Conservation (phyloP, 257 asterid species). For the Ocimum tenuiflorum region DNA sequence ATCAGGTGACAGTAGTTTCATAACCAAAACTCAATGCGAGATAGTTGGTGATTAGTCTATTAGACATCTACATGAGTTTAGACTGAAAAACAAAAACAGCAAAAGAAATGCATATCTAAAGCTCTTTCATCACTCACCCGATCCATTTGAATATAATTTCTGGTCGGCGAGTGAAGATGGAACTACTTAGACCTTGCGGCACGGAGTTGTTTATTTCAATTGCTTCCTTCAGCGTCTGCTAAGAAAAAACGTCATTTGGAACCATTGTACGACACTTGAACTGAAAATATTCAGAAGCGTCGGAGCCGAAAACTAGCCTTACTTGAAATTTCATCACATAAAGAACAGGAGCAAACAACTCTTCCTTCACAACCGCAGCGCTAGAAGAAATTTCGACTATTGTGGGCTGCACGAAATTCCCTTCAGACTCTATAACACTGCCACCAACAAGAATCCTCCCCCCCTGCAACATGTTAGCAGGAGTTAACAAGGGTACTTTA, state of each 20-base stretch:
- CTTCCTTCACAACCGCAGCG: slow-evolving; percentile 81
- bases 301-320: not conserved
- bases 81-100: not conserved
- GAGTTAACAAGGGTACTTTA: not conserved
- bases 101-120: not conserved
- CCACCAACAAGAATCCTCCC: slow-evolving; percentile 85
- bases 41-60: not conserved
- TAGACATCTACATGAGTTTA: too few relatives aligned
- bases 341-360: slow-evolving; percentile 94
- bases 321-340: slow-evolving; percentile 94
- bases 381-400: slow-evolving; percentile 68
- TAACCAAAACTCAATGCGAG: not conserved
- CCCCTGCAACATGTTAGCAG: slow-evolving; percentile 47
- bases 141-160: slow-evolving; percentile 86
- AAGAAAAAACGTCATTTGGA: not conserved
- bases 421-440: slow-evolving; percentile 55
- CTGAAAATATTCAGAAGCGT: not conserved
- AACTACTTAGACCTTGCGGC: slow-evolving; percentile 98
- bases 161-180: slow-evolving; percentile 85
- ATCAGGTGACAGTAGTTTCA: not conserved
- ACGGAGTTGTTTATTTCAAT: slow-evolving; percentile 88
- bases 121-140: slow-evolving; percentile 52
- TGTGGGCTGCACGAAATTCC: slow-evolving; percentile 91
- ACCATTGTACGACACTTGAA: not conserved
- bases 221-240: slow-evolving; percentile 88